These are phyloP conservation scores for Annulohypoxylon maeteangense DNA, from an alignment of 495 filamentous ascomycete species.

Conservation along the genomic window DNA sequence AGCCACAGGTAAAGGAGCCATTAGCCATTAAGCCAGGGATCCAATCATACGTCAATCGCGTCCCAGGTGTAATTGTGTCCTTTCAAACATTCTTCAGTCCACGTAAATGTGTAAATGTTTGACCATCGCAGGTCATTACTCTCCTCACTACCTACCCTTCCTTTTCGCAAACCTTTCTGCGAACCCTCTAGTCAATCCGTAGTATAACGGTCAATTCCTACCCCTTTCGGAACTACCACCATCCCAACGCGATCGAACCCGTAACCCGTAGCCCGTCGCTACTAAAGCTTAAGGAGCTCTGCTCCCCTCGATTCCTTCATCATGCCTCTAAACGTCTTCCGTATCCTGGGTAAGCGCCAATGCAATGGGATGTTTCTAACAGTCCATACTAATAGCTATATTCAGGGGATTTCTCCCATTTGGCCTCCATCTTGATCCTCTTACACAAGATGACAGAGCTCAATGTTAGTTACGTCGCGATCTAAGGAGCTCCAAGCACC, in stretches of 20 bases:
- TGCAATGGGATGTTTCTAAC: background rate
- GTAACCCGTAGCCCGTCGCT: slow-evolving; percentile 8
- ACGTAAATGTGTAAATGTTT: slow-evolving; percentile 9
- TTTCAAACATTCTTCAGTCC: slow-evolving; percentile 35
- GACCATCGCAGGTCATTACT: slow-evolving; percentile 10
- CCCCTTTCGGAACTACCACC: background rate
- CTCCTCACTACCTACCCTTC: background rate
- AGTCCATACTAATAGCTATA: slow-evolving; percentile 18
- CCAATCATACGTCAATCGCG: slow-evolving; percentile 50
- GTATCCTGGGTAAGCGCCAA: slow-evolving; percentile 74
- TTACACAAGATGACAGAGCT: slow-evolving; percentile 94
- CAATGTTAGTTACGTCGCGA: slow-evolving; percentile 69
- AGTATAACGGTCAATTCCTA: slow-evolving; percentile 20
- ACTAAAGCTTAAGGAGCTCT: slow-evolving; percentile 38
- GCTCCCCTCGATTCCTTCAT: slow-evolving; percentile 45
- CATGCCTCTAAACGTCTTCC: slow-evolving; percentile 85
- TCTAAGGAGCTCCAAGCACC: slow-evolving; percentile 3
- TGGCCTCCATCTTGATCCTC: slow-evolving; percentile 92
- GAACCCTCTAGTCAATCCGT: slow-evolving; percentile 8
- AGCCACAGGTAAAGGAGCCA: slow-evolving; percentile 24
- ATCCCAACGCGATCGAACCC: background rate
- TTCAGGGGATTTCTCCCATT: slow-evolving; percentile 91
- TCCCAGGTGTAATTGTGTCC: slow-evolving; percentile 41
- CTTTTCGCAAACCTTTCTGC: slow-evolving; percentile 27
- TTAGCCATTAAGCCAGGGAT: slow-evolving; percentile 36